These are phyloP conservation scores for Conringia planisiliqua DNA, from an alignment of 345 rosid genomes.

Conservation along the genomic window DNA sequence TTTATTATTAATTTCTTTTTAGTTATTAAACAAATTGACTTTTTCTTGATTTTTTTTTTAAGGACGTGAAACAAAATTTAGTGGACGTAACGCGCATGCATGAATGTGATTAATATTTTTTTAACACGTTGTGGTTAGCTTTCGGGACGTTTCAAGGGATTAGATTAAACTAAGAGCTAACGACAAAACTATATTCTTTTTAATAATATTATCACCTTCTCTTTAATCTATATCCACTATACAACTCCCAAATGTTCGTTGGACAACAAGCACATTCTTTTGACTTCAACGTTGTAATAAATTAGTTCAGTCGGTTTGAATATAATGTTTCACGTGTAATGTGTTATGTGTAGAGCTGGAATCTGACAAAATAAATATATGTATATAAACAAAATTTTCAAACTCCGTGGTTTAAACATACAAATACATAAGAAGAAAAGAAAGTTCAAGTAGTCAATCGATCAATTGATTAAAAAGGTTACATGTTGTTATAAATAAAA, in stretches of 20 bases:
- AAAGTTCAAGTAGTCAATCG: not conserved
- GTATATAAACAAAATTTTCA: not conserved
- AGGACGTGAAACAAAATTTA: not conserved
- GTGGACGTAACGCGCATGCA: conserved; percentile 7
- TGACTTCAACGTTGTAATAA: not conserved
- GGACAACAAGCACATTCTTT: not conserved
- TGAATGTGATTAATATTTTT: not conserved
- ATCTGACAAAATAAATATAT: not conserved
- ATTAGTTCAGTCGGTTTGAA: not conserved
- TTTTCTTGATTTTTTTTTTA: too few species aligned
- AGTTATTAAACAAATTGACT: too few species aligned
- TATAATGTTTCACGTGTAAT: not conserved
- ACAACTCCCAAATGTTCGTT: not conserved
- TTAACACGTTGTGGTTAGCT: not conserved
- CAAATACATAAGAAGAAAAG: not conserved
- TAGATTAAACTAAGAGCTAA: not conserved
- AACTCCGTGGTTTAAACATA: too few species aligned
- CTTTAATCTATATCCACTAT: not conserved
- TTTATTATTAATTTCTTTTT: too few species aligned
- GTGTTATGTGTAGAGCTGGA: not conserved
- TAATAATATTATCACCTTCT: not conserved
- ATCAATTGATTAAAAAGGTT: not conserved
- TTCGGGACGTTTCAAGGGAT: not conserved
- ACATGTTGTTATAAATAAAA: not conserved
- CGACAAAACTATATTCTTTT: not conserved